These are phyloP conservation scores for Gymnopilus dilepis DNA, from an alignment of 768 basidiomycete genomes.

Conservation along the genomic window DNA sequence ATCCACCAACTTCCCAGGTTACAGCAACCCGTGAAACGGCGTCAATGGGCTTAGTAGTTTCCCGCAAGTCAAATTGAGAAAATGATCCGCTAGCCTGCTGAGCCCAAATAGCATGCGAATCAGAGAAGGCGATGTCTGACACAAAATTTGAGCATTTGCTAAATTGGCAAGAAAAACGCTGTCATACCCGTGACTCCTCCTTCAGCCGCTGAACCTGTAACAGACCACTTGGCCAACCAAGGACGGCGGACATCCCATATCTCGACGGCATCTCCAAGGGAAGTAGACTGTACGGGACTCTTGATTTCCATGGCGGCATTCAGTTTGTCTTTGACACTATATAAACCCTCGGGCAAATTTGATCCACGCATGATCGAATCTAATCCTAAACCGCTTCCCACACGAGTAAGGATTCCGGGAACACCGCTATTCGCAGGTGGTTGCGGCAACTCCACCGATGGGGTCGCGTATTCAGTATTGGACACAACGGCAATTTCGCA, in stretches of 20 bases:
- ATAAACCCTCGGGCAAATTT: conserved; percentile 10
- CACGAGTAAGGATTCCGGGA: conserved; percentile 30
- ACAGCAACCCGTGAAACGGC: conserved; percentile 64
- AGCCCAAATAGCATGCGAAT: conserved; percentile 75
- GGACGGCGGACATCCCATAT: conserved; percentile 87
- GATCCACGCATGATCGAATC: conserved; percentile 30
- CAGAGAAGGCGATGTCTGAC: conserved; percentile 71
- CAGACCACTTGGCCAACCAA: conserved; percentile 84
- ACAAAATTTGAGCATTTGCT: background rate
- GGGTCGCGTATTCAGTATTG: conserved; percentile 54
- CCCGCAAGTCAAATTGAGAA: conserved; percentile 76
- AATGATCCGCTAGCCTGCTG: conserved; percentile 79
- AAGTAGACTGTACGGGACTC: conserved; percentile 1
- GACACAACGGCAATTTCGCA: conserved; percentile 80
- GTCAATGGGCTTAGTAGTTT: conserved; percentile 68
- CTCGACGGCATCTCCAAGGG: conserved; percentile 66
- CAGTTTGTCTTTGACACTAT: conserved; percentile 23
- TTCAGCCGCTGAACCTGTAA: conserved; percentile 66
- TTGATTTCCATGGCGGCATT: conserved; percentile 27
- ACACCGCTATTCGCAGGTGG: conserved; percentile 15
- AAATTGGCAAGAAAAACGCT: conserved; percentile 2
- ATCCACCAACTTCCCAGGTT: conserved; percentile 71
- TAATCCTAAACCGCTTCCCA: conserved; percentile 34
- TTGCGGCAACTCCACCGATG: conserved; percentile 29
- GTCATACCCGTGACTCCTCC: conserved; percentile 82